Evolutionary conservation across 805 yeast genomes (phyloP), one percentile per base, ranked within the genome.

Genomic region (Maudiozyma pseudohumilis): DNA sequence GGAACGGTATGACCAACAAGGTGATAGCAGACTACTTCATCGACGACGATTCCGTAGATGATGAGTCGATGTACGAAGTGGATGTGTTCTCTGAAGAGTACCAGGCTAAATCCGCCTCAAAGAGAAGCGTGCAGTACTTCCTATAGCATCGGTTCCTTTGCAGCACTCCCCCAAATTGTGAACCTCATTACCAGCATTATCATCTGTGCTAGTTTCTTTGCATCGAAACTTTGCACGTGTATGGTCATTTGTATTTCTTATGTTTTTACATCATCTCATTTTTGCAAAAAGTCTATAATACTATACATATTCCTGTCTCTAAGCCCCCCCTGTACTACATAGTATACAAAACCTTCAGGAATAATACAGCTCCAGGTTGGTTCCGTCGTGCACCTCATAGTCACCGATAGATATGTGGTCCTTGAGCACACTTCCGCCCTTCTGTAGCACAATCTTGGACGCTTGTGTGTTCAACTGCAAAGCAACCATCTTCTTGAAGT

Each of bases 351-450:
- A 27, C 32, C 17, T n/a, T 29, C 52, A 80, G 19, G 77, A 64
- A 53, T 82, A 82, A 50, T 85, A 92, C 56, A 89, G 63, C 61
- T 89, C 98, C 46, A 89, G 60, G 58, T 80, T 85, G 43, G 82
- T 79, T 8, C 95, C 94, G 56, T 87, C 80, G 53, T 87, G 95
- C 15, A 89, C 77, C 57, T 89, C 98, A 55, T 92, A 89, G 59
- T 89, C 98, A n/a, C 81, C 95, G 32, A 89, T 65, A 1, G 88
- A 70, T 39, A 89, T 89, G 55, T 88, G 96, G 52, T 89, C 92
- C 55, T 92, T 92, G 57, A 75, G 77, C 0, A 83, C 74, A 46
- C 75, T 80, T 51, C 86, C 79, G 1, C 96, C 96, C 53, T 85
- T 88, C 58, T 86, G 88, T 44, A 89, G 66, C 0, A 82, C 74